phyloP scores from a whole-genome alignment of 2,329 filamentous ascomycete species.

The Ascochyta pisi region DNA sequence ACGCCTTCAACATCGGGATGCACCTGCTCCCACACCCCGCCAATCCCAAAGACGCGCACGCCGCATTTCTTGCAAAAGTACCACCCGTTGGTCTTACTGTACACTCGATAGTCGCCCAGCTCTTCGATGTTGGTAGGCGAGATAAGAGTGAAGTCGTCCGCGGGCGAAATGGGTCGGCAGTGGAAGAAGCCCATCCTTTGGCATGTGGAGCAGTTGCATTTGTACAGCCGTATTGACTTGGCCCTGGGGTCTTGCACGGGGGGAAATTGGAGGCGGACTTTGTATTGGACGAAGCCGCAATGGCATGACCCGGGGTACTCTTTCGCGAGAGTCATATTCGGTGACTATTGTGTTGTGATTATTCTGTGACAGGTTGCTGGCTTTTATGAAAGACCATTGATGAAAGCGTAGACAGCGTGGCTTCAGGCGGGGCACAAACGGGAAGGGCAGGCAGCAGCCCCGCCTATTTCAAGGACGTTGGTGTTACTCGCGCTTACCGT shows the following conservation, averaged over 20 bases:
- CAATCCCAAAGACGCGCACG: slow-evolving; percentile 53
- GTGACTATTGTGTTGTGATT: not conserved
- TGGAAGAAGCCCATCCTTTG: slow-evolving; percentile 59
- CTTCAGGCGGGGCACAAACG: not conserved
- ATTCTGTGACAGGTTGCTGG: not conserved
- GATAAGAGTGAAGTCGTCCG: slow-evolving; percentile 57
- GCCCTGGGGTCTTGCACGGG: slow-evolving; percentile 21
- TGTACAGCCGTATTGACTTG: slow-evolving; percentile 42
- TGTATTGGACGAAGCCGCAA: slow-evolving; percentile 55
- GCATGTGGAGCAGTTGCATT: slow-evolving; percentile 60
- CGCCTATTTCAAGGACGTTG: not conserved
- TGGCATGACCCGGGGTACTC: slow-evolving; percentile 55
- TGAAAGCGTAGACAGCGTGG: not conserved
- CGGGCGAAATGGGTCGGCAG: slow-evolving; percentile 47
- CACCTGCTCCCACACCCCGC: slow-evolving; percentile 30
- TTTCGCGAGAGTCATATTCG: slow-evolving; percentile 29
- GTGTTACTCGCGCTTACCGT: not conserved
- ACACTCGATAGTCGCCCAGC: slow-evolving; percentile 53
- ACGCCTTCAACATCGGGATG: slow-evolving; percentile 27
- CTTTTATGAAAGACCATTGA: not conserved
- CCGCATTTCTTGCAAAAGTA: slow-evolving; percentile 59
- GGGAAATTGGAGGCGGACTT: slow-evolving; percentile 55
- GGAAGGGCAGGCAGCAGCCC: slow-evolving; percentile 6
- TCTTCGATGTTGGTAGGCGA: slow-evolving; percentile 47
- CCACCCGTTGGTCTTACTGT: slow-evolving; percentile 46